Evolutionary conservation across 2,329 filamentous ascomycete species (phyloP).

Genomic region (Colletotrichum sp.): DNA sequence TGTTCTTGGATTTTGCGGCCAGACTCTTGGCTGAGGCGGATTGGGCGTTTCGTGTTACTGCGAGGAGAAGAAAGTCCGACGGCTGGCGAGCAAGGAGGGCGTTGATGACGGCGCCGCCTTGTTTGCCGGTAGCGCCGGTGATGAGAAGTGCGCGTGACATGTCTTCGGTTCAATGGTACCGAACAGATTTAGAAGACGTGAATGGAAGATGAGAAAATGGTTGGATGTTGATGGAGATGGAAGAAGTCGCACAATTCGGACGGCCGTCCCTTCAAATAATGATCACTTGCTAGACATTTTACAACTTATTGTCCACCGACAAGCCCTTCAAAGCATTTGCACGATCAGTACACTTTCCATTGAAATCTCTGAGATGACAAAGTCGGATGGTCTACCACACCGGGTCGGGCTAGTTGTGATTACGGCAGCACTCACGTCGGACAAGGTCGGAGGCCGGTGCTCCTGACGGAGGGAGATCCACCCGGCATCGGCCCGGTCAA

Average conservation of each 20-base stretch:
- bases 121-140: conserved; percentile 42
- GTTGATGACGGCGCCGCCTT: conserved; percentile 37
- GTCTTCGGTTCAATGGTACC: neutral
- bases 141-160: conserved; percentile 26
- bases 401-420: neutral
- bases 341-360: neutral
- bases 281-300: neutral
- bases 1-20: conserved; percentile 25
- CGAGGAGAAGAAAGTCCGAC: conserved; percentile 43
- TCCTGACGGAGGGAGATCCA: neutral
- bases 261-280: neutral
- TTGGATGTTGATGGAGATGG: neutral
- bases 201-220: neutral
- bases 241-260: neutral
- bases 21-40: conserved; percentile 50
- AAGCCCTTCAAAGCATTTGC: neutral
- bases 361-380: neutral
- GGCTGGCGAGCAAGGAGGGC: conserved; percentile 26
- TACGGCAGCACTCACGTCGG: neutral
- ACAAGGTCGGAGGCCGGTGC: neutral
- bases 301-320: neutral
- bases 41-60: conserved; percentile 55
- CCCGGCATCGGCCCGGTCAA: neutral
- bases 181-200: neutral
- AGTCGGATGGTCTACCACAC: neutral